Percentiles rank a stretch among this genome's conserved stretches.
Conservation (phyloP, 2,329 filamentous ascomycete species). For the Fusarium scirpi region DNA sequence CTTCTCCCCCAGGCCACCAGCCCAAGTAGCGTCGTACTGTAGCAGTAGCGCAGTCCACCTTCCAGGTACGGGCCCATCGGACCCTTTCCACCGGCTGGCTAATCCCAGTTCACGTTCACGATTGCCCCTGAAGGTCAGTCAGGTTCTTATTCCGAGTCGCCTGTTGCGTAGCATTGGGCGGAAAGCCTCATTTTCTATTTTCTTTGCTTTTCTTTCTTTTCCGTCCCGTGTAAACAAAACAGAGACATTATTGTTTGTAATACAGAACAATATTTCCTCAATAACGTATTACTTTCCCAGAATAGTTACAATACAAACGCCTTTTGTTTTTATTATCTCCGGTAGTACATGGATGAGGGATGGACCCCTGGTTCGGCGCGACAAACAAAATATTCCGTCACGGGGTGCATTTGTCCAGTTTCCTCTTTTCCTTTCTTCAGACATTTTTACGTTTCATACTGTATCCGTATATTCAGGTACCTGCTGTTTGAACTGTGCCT, state of each 20-base stretch:
- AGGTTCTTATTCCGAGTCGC: neutral
- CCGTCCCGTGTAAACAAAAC: constrained; percentile 1
- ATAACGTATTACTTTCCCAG: neutral
- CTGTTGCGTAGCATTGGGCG: neutral
- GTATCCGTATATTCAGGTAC: neutral
- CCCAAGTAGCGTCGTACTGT: neutral
- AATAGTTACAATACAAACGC: neutral
- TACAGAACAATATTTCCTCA: neutral
- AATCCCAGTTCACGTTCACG: constrained; percentile 11
- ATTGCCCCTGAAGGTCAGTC: constrained; percentile 29
- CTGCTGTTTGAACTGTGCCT: neutral
- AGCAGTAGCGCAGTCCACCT: neutral
- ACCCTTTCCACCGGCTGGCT: constrained; percentile 18
- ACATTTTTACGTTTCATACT: constrained; percentile 2
- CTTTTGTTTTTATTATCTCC: neutral
- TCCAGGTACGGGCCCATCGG: constrained; percentile 6
- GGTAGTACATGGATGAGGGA: constrained; percentile 12
- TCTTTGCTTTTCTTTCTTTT: constrained; percentile 3
- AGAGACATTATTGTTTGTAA: neutral
- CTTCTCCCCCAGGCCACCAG: neutral
- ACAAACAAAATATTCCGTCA: constrained; percentile 9
- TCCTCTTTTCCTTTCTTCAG: neutral
- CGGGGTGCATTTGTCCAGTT: constrained; percentile 13
- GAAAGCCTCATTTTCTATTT: constrained; percentile 28
- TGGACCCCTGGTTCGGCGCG: constrained; percentile 3